phyloP scores from a whole-genome alignment of 2,329 filamentous ascomycete genomes.

The Epicoccum sorghinum region DNA sequence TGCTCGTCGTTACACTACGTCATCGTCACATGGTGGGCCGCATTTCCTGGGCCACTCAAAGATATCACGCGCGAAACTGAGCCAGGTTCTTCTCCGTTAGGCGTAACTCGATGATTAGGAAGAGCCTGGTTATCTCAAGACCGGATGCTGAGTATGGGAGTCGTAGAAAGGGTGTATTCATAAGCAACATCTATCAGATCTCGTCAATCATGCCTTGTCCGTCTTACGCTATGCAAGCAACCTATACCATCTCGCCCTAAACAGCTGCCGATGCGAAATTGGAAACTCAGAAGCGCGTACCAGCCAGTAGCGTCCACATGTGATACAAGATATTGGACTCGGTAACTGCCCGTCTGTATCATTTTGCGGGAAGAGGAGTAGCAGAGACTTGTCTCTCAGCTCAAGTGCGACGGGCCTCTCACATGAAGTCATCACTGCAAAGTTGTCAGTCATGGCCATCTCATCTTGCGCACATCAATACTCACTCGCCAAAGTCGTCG shows the following conservation, averaged over 20 bases:
- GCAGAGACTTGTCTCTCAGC: slow-evolving; percentile 6
- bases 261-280: slow-evolving; percentile 12
- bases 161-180: background rate
- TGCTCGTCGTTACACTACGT: background rate
- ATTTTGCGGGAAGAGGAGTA: slow-evolving; percentile 16
- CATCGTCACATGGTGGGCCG: slow-evolving; percentile 1
- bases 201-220: background rate
- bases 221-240: slow-evolving; percentile 19
- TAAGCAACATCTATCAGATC: slow-evolving; percentile 9
- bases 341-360: slow-evolving; percentile 16
- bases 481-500: slow-evolving; percentile 85
- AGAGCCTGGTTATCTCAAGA: background rate
- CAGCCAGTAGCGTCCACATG: background rate
- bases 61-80: background rate
- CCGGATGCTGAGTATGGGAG: background rate
- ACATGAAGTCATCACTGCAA: slow-evolving; percentile 49
- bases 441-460: slow-evolving; percentile 24
- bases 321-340: background rate
- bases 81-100: background rate
- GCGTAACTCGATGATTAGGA: background rate
- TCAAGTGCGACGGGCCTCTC: slow-evolving; percentile 15
- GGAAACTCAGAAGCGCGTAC: slow-evolving; percentile 4
- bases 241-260: slow-evolving; percentile 14
- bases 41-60: background rate
- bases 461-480: slow-evolving; percentile 32